phyloP scores from a whole-genome alignment of 2,329 filamentous ascomycete species.

The Arthrobotrys sphaeroides region DNA sequence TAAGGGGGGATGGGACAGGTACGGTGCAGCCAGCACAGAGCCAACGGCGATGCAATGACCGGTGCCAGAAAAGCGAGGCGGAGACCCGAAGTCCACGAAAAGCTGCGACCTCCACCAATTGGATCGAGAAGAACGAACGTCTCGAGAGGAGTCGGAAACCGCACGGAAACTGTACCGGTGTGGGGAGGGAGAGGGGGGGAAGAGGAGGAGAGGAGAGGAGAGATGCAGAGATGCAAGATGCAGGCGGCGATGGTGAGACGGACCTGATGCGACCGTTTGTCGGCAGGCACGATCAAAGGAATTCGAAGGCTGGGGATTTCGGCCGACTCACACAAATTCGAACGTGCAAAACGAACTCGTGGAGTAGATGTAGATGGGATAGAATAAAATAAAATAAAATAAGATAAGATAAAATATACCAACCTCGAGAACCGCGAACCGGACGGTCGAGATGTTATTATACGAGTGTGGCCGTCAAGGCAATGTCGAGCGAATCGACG shows the following conservation, averaged over 20 bases:
- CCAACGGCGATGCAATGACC: slow-evolving; percentile 8
- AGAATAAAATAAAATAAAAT: slow-evolving; percentile 60
- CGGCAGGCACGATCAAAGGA: slow-evolving; percentile 58
- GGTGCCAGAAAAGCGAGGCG: slow-evolving; percentile 9
- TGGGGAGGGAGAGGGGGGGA: slow-evolving; percentile 21
- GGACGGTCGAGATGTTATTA: neutral
- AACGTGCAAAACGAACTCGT: no score
- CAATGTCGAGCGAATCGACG: slow-evolving; percentile 1
- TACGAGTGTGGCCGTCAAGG: slow-evolving; percentile 7
- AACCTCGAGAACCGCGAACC: no score
- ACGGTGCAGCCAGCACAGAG: slow-evolving; percentile 9
- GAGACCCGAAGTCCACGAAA: slow-evolving; percentile 8
- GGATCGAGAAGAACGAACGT: slow-evolving; percentile 19
- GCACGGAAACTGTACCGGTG: slow-evolving; percentile 34
- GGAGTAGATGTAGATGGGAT: neutral
- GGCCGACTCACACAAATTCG: no score
- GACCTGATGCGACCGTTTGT: slow-evolving; percentile 54
- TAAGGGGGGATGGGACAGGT: neutral
- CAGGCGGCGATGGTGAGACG: slow-evolving; percentile 22
- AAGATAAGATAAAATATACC: no score
- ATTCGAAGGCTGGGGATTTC: slow-evolving; percentile 58
- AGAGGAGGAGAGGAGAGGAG: slow-evolving; percentile 10
- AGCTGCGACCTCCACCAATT: slow-evolving; percentile 32
- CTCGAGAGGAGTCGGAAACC: slow-evolving; percentile 21
- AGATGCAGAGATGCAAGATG: slow-evolving; percentile 40